Percentiles rank a stretch among this genome's conserved stretches.
Evolutionary conservation across 768 basidiomycete species (phyloP).

Genomic region (Tylopilus sp.): DNA sequence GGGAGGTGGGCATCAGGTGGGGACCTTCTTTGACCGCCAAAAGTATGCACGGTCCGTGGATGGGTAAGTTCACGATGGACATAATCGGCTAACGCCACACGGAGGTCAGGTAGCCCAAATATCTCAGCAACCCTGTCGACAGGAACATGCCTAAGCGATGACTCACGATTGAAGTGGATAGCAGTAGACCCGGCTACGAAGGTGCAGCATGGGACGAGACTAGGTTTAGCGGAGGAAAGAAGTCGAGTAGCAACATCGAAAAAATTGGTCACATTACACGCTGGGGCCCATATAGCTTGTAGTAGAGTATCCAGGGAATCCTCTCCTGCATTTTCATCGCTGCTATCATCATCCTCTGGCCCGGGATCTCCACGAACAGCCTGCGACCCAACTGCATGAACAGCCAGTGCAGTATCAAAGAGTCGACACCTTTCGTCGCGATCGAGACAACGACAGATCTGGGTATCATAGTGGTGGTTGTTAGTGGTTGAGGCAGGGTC

Average conservation of each 20-base stretch:
- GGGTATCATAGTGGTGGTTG: not conserved
- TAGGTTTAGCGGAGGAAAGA: not conserved
- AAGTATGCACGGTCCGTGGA: not conserved
- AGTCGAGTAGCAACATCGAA: not conserved
- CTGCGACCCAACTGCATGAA: too few relatives aligned
- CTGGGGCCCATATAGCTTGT: not conserved
- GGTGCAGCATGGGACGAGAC: not conserved
- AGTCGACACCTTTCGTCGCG: not conserved
- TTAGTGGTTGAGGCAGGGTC: not conserved
- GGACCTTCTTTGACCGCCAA: not conserved
- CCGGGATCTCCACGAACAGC: too few relatives aligned
- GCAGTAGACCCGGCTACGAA: not conserved
- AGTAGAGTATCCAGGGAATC: not conserved
- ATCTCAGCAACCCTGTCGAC: not conserved
- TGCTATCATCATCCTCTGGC: too few relatives aligned
- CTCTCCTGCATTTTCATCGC: too few relatives aligned
- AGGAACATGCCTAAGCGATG: not conserved
- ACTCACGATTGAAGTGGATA: not conserved
- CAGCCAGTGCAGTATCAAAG: not conserved
- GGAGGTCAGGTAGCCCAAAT: not conserved
- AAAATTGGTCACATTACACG: not conserved
- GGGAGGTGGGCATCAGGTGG: not conserved
- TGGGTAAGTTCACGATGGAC: not conserved
- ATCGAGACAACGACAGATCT: not conserved
- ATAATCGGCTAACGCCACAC: not conserved